These are phyloP conservation scores for Coprinopsis cinerea DNA, from an alignment of 768 basidiomycete genomes.

Conservation along the genomic window DNA sequence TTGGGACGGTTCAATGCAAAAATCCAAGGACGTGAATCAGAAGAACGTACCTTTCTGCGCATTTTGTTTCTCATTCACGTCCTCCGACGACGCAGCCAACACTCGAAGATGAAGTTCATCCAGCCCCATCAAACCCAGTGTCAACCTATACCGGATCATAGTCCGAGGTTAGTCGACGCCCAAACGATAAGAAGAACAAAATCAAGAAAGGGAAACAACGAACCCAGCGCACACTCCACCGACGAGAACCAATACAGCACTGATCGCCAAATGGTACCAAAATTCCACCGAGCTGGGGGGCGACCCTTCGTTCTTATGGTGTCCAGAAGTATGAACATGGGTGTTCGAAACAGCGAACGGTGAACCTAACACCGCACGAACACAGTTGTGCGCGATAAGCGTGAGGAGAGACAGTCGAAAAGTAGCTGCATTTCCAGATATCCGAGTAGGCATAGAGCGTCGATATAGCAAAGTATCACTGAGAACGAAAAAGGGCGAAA, in stretches of 20 bases:
- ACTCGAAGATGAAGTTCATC: slow-evolving; percentile 90
- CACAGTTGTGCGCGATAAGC: neutral
- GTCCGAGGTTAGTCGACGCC: neutral
- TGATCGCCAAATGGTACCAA: slow-evolving; percentile 66
- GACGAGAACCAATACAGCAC: slow-evolving; percentile 62
- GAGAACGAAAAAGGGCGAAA: neutral
- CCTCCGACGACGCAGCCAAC: slow-evolving; percentile 74
- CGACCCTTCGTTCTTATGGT: slow-evolving; percentile 11
- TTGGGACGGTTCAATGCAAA: slow-evolving; percentile 4
- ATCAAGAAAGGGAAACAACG: slow-evolving; percentile 16
- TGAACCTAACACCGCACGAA: neutral
- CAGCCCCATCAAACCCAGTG: slow-evolving; percentile 89
- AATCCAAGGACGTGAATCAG: neutral
- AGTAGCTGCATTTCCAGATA: neutral
- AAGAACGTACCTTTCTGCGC: slow-evolving; percentile 55
- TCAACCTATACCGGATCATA: slow-evolving; percentile 45
- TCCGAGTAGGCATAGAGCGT: neutral
- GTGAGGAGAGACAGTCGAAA: neutral
- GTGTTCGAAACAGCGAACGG: neutral
- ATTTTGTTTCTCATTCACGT: slow-evolving; percentile 59
- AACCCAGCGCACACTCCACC: slow-evolving; percentile 95
- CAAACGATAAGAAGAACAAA: neutral
- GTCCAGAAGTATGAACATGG: neutral
- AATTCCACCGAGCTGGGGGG: slow-evolving; percentile 52
- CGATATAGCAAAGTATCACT: no score